Conservation (phyloP, 257 asterid genomes). For the Datura wrightii region DNA sequence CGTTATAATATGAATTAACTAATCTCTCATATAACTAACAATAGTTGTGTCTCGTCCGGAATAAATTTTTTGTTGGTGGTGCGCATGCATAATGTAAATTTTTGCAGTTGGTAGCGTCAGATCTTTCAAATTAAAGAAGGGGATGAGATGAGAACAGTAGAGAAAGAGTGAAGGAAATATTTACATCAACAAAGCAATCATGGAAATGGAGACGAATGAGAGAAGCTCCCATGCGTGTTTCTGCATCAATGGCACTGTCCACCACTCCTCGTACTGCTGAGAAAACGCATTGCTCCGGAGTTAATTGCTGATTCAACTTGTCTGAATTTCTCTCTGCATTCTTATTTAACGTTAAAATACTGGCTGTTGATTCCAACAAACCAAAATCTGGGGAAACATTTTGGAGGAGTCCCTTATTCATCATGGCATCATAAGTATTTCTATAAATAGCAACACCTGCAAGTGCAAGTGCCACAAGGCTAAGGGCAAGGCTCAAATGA, state of each 20-base stretch:
- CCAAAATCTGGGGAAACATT: neutral
- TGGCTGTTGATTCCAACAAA: neutral
- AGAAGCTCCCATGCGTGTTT: slow-evolving; percentile 35
- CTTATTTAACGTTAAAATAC: neutral
- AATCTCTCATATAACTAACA: too few species aligned
- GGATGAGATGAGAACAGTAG: too few species aligned
- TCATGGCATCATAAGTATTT: neutral
- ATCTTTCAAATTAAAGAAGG: too few species aligned
- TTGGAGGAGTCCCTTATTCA: slow-evolving; percentile 10
- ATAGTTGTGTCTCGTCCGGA: too few species aligned
- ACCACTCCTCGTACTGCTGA: slow-evolving; percentile 9
- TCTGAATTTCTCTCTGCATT: neutral
- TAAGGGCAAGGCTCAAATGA: slow-evolving; percentile 4
- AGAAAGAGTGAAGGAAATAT: too few species aligned
- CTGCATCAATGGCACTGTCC: slow-evolving; percentile 6
- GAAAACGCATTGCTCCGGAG: neutral
- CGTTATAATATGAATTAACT: too few species aligned
- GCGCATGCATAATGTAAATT: too few species aligned
- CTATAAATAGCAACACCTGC: slow-evolving; percentile 25
- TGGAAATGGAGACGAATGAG: slow-evolving; percentile 34
- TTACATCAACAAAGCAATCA: slow-evolving; percentile 34
- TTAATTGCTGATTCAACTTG: neutral
- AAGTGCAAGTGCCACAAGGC: slow-evolving; percentile 26
- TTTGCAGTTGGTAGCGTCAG: too few species aligned
- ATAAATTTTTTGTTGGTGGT: too few species aligned